Percentiles rank a stretch among this genome's conserved stretches.
These are phyloP conservation scores for Leccinum solheimii DNA, from an alignment of 1,284 basidiomycete species.

Conservation along the genomic window DNA sequence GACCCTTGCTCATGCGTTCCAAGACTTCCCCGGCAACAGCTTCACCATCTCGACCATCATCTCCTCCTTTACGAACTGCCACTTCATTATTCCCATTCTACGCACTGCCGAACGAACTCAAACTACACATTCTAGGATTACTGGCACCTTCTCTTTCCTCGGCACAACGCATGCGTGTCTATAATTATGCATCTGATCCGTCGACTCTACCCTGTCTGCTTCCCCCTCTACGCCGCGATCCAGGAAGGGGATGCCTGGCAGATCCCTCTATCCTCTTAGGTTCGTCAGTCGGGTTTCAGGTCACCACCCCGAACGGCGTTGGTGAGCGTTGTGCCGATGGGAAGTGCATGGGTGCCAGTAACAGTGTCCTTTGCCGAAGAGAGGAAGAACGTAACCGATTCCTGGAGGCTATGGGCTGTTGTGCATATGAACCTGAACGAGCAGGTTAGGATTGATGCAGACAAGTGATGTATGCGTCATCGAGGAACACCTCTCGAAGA, in stretches of 20 bases:
- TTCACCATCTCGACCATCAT: constrained; percentile 9
- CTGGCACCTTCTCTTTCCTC: constrained; percentile 59
- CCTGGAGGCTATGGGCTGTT: constrained; percentile 48
- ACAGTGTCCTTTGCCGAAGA: constrained; percentile 41
- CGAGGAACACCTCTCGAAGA: neutral
- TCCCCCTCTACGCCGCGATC: constrained; percentile 32
- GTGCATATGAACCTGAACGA: constrained; percentile 44
- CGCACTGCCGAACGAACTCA: constrained; percentile 59
- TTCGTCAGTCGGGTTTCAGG: constrained; percentile 11
- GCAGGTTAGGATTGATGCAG: neutral
- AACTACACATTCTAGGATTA: constrained; percentile 57
- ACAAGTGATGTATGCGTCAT: neutral
- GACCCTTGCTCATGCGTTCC: constrained; percentile 47
- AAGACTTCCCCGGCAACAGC: constrained; percentile 10
- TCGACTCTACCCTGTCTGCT: constrained; percentile 56
- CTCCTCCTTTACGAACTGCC: constrained; percentile 23
- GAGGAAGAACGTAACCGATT: constrained; percentile 46
- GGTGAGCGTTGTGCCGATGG: constrained; percentile 34
- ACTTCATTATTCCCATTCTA: constrained; percentile 40
- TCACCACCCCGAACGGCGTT: constrained; percentile 8
- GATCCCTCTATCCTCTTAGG: constrained; percentile 37
- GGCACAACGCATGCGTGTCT: constrained; percentile 56
- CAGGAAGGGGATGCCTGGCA: constrained; percentile 31
- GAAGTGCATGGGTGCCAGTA: constrained; percentile 38
- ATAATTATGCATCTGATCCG: constrained; percentile 51